These are phyloP conservation scores for Effrenium voratum DNA, from an alignment of 73 alveolate genomes.

Conservation along the genomic window DNA sequence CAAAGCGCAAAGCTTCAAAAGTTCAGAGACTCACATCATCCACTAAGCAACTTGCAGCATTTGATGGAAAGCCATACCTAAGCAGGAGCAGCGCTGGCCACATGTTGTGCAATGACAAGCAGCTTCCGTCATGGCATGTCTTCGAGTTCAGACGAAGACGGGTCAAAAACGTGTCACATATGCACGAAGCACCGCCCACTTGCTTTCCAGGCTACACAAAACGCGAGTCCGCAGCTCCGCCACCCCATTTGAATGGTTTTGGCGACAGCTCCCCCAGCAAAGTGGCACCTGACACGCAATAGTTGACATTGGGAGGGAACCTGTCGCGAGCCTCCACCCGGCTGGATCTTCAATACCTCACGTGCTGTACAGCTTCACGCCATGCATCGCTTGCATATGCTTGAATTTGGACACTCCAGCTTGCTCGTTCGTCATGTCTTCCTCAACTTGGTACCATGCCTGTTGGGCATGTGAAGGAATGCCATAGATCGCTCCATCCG, in stretches of 20 bases:
- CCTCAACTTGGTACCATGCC: background rate
- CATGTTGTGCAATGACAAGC: too few relatives aligned
- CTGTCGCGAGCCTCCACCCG: constrained; percentile 8
- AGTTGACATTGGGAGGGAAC: background rate
- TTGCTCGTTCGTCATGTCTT: background rate
- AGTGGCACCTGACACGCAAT: background rate
- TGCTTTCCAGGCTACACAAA: constrained; percentile 16
- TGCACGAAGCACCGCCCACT: background rate
- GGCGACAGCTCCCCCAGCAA: constrained; percentile 19
- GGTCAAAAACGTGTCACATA: background rate
- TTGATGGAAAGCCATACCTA: background rate
- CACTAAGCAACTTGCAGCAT: too few relatives aligned
- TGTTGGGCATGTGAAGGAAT: constrained; percentile 89
- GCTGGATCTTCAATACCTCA: constrained; percentile 74
- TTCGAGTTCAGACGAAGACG: background rate
- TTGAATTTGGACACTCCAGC: background rate
- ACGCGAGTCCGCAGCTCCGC: constrained; percentile 52
- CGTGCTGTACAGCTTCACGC: background rate
- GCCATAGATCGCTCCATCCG: constrained; percentile 93
- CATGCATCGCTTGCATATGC: background rate
- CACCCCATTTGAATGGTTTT: constrained; percentile 76
- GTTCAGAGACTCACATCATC: background rate
- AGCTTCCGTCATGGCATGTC: background rate
- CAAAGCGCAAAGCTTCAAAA: background rate
- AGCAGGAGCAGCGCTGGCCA: background rate